Conservation (phyloP, 768 basidiomycete species). For the Pleurotus tuoliensis region DNA sequence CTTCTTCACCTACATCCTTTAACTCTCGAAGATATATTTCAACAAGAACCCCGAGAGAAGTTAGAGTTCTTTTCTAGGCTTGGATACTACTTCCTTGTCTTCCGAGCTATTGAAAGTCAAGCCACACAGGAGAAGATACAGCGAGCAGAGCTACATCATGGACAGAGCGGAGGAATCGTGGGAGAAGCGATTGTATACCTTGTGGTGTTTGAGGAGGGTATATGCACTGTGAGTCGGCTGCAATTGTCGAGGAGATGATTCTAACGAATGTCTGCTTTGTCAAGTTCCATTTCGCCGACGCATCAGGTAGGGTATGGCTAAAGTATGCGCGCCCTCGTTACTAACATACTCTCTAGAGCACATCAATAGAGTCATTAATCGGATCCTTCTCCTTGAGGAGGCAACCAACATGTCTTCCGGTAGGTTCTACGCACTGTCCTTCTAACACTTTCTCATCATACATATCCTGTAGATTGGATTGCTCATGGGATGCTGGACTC, state of each 20-base stretch:
- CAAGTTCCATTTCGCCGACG: conserved; percentile 89
- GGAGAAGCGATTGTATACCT: conserved; percentile 86
- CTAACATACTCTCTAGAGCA: conserved; percentile 54
- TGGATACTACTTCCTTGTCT: conserved; percentile 90
- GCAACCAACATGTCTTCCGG: conserved; percentile 70
- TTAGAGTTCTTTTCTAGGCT: conserved; percentile 81
- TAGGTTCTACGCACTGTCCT: conserved; percentile 24
- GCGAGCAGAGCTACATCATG: conserved; percentile 20
- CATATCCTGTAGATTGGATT: conserved; percentile 72
- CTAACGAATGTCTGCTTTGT: conserved; percentile 1
- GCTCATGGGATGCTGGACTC: conserved; percentile 91
- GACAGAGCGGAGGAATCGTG: conserved; percentile 35
- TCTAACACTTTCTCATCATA: not conserved
- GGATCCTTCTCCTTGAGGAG: conserved; percentile 60
- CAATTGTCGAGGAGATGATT: not conserved
- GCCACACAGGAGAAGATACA: conserved; percentile 37
- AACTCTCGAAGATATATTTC: conserved; percentile 89
- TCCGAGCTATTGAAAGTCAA: conserved; percentile 72
- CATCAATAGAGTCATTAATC: conserved; percentile 68
- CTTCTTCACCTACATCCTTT: conserved; percentile 86
- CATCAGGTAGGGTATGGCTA: conserved; percentile 46
- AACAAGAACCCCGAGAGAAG: conserved; percentile 90
- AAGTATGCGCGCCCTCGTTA: not conserved
- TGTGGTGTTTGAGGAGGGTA: conserved; percentile 84
- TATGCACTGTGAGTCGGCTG: conserved; percentile 57